A percentile compares a stretch with the other conserved stretches of the same genome.
Evolutionary conservation across 2,329 filamentous ascomycete species (phyloP).

Genomic region (Phyllosticta capitalensis): DNA sequence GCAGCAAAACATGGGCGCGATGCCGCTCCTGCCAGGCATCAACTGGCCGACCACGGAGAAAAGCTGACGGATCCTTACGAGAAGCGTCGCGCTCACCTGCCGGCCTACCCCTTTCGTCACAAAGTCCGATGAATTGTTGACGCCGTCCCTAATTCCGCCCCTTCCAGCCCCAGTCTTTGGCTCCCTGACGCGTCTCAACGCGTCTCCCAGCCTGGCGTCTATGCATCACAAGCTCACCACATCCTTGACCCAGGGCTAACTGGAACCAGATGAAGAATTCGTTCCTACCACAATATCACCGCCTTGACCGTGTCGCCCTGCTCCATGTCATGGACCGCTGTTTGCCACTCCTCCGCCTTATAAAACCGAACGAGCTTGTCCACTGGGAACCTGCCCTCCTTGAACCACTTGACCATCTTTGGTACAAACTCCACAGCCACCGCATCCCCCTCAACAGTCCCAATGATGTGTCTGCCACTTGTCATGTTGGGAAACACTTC

Average conservation of each 20-base stretch:
- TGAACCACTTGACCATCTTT: conserved; percentile 41
- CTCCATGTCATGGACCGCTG: conserved; percentile 36
- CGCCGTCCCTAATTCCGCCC: neutral
- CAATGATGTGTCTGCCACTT: conserved; percentile 39
- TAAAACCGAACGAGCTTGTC: conserved; percentile 38
- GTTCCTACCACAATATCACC: conserved; percentile 29
- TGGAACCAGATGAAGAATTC: neutral
- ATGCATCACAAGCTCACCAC: neutral
- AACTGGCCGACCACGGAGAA: conserved; percentile 6
- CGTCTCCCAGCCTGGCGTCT: neutral
- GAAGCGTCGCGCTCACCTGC: neutral
- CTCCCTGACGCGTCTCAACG: conserved; percentile 6
- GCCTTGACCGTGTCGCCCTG: conserved; percentile 32
- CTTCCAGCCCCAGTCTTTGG: neutral
- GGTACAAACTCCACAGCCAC: conserved; percentile 34
- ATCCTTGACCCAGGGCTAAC: neutral
- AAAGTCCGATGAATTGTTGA: neutral
- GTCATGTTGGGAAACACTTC: conserved; percentile 39
- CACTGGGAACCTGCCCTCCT: conserved; percentile 38
- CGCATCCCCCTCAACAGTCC: conserved; percentile 37
- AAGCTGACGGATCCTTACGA: conserved; percentile 2
- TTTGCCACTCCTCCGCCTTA: conserved; percentile 31
- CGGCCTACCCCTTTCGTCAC: neutral
- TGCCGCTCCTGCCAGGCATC: neutral
- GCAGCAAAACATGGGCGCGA: conserved; percentile 1